phyloP scores from a whole-genome alignment of 768 basidiomycete species.

The Boletus sp. region DNA sequence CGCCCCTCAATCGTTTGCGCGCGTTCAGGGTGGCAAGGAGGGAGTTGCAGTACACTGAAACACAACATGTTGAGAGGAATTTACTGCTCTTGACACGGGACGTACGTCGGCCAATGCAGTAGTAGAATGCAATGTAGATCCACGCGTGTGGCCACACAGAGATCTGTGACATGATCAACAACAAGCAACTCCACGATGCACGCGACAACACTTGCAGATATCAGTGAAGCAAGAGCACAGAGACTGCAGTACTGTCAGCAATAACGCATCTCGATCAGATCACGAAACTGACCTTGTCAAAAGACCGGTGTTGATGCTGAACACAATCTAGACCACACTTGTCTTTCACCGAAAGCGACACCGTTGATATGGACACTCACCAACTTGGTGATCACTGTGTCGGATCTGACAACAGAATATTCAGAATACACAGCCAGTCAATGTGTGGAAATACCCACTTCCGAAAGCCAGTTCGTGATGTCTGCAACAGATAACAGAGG shows the following conservation, averaged over 20 bases:
- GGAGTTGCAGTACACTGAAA: constrained; percentile 53
- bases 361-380: constrained; percentile 4
- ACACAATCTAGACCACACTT: constrained; percentile 41
- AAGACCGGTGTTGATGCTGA: constrained; percentile 44
- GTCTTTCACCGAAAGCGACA: background rate
- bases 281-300: constrained; percentile 21
- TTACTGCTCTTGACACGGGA: constrained; percentile 3
- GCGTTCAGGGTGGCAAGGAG: constrained; percentile 59
- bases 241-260: constrained; percentile 25
- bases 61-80: background rate
- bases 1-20: constrained; percentile 43
- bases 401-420: constrained; percentile 30
- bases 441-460: constrained; percentile 23
- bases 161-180: constrained; percentile 35
- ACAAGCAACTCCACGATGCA: background rate
- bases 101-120: constrained; percentile 56
- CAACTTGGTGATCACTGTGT: constrained; percentile 49
- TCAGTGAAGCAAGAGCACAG: constrained; percentile 52
- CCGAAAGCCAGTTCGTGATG: constrained; percentile 49
- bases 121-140: constrained; percentile 58
- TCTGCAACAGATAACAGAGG: constrained; percentile 29
- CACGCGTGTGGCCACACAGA: constrained; percentile 43
- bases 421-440: background rate
- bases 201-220: constrained; percentile 35
- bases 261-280: background rate